Evolutionary conservation across 164 flowering plant genomes (phyloP), one percentile per base, ranked within the genome.

Genomic region (Umbilicus rupestris): DNA sequence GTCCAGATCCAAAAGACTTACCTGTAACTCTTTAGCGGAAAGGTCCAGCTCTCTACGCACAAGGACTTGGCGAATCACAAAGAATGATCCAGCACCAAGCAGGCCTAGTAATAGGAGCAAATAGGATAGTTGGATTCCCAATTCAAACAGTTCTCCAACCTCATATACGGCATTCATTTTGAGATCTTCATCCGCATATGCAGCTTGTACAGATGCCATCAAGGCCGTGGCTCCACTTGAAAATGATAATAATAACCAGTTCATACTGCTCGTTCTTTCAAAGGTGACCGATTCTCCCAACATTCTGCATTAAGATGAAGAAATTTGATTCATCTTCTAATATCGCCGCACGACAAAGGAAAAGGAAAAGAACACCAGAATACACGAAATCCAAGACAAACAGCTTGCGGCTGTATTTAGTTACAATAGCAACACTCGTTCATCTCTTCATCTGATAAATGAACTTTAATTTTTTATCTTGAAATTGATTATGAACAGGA

Each of bases 1-100:
- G 26, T 15, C 8, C 20, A 19, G 17, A 57, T 2, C 20, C 31
- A 20, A 5, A 22, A 37, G 28, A 3, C 20, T 39, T n/a, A 88
- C 98, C 80, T 93, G 98, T 76, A 93, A 71, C 68, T 93, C 98
- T 85, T 93, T 90, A 11, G 98, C 98, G 59, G 98, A 93, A 76
- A 93, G 97, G 74, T 93, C 98, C 50, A 93, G 96, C 73, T 93
- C 97, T 78, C 97, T 79, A 4, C 98, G 93, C 16, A 90, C 87
- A 71, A 93, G 89, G 50, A 93, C 97, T 76, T 93, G 98, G 37
- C 97, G 94, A 60, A 93, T 81, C 59, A 93, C 97, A 71, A 81
- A 93, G 76, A 87, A 88, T 37, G 84, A 79, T 44, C 97, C 98
- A 73, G 75, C 84, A 29, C 96, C 98, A 73, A 90, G 92, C 71